Evolutionary conservation across 345 rosid species (phyloP).

Genomic region (Turnera subulata): DNA sequence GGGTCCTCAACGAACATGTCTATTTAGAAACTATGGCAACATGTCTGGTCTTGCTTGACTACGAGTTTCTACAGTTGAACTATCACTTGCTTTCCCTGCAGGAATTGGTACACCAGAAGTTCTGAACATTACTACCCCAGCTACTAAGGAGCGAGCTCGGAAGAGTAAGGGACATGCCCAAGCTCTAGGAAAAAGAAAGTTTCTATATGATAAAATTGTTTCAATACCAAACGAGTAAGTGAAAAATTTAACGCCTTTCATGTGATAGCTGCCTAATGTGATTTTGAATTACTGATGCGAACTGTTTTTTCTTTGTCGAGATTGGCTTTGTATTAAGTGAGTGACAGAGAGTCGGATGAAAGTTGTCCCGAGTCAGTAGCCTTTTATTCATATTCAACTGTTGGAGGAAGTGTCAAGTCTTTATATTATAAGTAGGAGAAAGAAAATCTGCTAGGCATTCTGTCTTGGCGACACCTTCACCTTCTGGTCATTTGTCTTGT

Average conservation of each 20-base stretch:
- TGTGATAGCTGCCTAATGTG: not conserved
- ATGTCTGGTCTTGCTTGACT: no score
- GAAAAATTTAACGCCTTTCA: not conserved
- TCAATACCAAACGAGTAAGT: conserved; percentile 68
- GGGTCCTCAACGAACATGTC: not conserved
- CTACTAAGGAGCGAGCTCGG: conserved; percentile 49
- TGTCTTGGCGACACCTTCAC: no score
- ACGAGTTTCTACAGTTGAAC: not conserved
- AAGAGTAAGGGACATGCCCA: conserved; percentile 40
- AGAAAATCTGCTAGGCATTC: no score
- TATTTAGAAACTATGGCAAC: not conserved
- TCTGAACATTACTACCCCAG: conserved; percentile 54
- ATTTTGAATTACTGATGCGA: no score
- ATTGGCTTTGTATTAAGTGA: no score
- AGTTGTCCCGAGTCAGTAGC: no score
- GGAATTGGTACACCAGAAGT: conserved; percentile 43
- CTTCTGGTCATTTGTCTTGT: no score
- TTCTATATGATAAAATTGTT: conserved; percentile 50
- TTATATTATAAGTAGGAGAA: no score
- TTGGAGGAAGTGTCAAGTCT: no score
- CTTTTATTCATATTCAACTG: no score
- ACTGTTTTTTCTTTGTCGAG: no score
- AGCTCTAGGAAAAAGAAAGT: conserved; percentile 49
- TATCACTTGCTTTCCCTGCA: conserved; percentile 22
- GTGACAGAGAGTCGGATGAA: no score